Evolutionary conservation across 768 basidiomycete species (phyloP).

Genomic region (Kwoniella botswanensis): DNA sequence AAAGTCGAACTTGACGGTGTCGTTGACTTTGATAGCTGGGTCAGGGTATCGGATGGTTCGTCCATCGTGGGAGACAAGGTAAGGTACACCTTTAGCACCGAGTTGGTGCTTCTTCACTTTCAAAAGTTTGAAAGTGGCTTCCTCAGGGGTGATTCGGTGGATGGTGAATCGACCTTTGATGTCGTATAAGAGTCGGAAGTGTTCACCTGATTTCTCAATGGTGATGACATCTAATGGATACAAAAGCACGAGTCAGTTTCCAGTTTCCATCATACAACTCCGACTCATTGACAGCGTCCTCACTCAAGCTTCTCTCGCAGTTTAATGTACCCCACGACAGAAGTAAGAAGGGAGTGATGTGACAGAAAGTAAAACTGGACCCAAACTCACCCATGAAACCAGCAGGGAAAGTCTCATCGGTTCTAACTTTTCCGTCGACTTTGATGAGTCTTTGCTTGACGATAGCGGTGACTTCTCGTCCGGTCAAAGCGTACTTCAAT

Average conservation of each 20-base stretch:
- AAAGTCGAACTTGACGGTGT: slow-evolving; percentile 96
- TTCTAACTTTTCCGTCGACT: slow-evolving; percentile 98
- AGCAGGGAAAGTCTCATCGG: slow-evolving; percentile 93
- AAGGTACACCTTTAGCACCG: slow-evolving; percentile 90
- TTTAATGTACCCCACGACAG: too few species aligned
- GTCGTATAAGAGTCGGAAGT: slow-evolving; percentile 99
- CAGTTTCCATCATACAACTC: not conserved
- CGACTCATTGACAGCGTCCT: not conserved
- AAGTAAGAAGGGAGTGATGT: not conserved
- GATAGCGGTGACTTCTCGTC: slow-evolving; percentile 92
- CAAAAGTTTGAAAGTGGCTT: slow-evolving; percentile 94
- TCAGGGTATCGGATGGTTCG: slow-evolving; percentile 99
- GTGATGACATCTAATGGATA: slow-evolving; percentile 80
- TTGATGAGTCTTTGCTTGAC: slow-evolving; percentile 96
- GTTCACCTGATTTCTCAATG: slow-evolving; percentile 97
- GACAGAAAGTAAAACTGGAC: not conserved
- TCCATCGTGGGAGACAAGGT: slow-evolving; percentile 98
- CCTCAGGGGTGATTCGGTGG: slow-evolving; percentile 98
- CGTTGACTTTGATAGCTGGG: slow-evolving; percentile 91
- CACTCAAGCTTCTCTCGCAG: not conserved
- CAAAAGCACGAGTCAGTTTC: not conserved
- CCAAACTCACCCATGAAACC: slow-evolving; percentile 89
- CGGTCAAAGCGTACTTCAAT: slow-evolving; percentile 97
- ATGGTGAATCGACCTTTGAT: slow-evolving; percentile 99
- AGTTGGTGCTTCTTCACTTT: slow-evolving; percentile 85